Base-by-base conservation (phyloP, 2,329 filamentous ascomycete genomes). In the Aspergillus sojae region DNA sequence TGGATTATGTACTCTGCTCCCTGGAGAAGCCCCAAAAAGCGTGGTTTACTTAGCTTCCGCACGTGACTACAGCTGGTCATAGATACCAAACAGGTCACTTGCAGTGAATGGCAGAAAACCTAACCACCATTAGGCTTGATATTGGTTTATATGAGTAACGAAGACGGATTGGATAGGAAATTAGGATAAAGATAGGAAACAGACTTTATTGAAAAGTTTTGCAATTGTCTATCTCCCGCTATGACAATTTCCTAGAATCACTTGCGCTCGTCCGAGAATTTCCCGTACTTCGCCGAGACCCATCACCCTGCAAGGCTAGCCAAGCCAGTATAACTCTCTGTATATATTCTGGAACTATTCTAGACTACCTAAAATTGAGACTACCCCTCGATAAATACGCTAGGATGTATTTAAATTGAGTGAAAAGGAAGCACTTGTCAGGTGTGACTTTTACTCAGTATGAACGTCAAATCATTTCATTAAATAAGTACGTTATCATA, bases 401-500 rank as follows among this genome's bases (percentile, higher is more conserved):
- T 39, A 54, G 11, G 19, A 5, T 14, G 11, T 36, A 21, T 36
- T 54, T 4, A 26, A 26, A 39, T 26, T 6, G 5, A 36, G 14
- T 28, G 48, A 12, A 4, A 36, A 23, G 30, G 19, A 12, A 34
- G 26, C 14, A 53, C 21, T n/a, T 9, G 28, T 5, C 4, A 11
- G 7, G 11, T 4, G 2, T 16, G 5, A 46, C 21, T 23, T 46
- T 21, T 45, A 43, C 53, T 34, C 46, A 52, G 34, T 56, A 61
- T 50, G 45, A 61, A 57, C 53, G 53, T 67, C 62, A 63, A 66
- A 65, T 71, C 65, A 68, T 71, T 66, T 71, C 70, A 71, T 71
- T 71, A 71, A 68, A 69, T 69, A 68, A 54, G 65, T 71, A 70
- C 68, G 69, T 71, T 66, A 71, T 67, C 67, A 69, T 71, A 56